phyloP scores from a whole-genome alignment of 1,139 yeast species.

The Komagataea norvegica region DNA sequence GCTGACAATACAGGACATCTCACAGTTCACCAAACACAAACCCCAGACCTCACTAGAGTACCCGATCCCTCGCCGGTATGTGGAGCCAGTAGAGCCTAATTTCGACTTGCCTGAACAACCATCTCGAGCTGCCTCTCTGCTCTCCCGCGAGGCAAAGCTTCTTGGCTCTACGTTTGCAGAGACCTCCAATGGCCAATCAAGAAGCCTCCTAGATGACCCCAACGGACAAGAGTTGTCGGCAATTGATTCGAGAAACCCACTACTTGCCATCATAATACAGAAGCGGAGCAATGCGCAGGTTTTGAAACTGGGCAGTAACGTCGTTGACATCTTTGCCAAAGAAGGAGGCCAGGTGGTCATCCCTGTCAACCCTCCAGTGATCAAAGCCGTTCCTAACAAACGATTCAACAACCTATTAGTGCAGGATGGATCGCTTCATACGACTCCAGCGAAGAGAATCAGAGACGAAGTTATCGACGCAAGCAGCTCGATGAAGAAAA shows the following conservation, averaged over 20 bases:
- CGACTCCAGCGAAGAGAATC: constrained; percentile 25
- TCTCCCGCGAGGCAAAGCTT: constrained; percentile 1
- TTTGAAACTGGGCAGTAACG: constrained; percentile 6
- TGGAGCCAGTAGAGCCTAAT: constrained; percentile 4
- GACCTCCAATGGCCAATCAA: constrained; percentile 2
- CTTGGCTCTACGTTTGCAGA: constrained; percentile 14
- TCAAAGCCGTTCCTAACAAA: constrained; percentile 3
- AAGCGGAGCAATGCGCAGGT: constrained; percentile 3
- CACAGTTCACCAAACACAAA: constrained; percentile 13
- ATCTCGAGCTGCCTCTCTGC: constrained; percentile 11
- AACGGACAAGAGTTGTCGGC: constrained; percentile 1
- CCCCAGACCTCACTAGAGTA: constrained; percentile 16
- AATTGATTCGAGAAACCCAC: constrained; percentile 3
- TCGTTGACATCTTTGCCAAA: constrained; percentile 8
- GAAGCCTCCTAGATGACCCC: constrained; percentile 1
- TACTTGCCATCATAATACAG: constrained; percentile 4
- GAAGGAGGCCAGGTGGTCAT: background rate
- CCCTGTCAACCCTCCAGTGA: constrained; percentile 3
- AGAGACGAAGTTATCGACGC: constrained; percentile 25
- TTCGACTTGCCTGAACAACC: constrained; percentile 19
- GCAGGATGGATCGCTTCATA: constrained; percentile 14
- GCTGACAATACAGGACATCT: constrained; percentile 9
- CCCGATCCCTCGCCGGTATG: constrained; percentile 13
- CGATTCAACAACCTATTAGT: constrained; percentile 17
- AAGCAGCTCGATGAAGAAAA: constrained; percentile 25